Evolutionary conservation across 2,329 filamentous ascomycete genomes (phyloP).

Genomic region (Pseudogymnoascus sp.): DNA sequence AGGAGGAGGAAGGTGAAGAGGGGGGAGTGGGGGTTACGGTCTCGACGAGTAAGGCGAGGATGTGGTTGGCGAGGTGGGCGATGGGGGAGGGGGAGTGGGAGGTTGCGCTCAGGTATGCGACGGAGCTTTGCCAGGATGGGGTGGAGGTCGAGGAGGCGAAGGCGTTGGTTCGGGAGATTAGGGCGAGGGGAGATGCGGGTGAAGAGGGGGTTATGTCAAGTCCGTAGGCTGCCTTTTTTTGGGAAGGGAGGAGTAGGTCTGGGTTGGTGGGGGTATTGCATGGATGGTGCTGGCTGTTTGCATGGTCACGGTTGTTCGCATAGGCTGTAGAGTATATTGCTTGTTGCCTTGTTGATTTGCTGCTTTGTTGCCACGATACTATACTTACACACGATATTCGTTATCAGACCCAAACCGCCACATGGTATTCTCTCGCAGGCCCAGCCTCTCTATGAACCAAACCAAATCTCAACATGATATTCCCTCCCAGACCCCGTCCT

Average conservation of each 20-base stretch:
- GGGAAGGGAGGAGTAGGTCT: conserved; percentile 1
- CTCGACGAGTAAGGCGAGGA: conserved; percentile 81
- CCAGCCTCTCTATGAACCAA: not conserved
- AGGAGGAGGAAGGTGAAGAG: conserved; percentile 31
- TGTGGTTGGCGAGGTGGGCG: conserved; percentile 85
- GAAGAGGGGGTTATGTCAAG: not conserved
- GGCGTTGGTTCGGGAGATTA: conserved; percentile 77
- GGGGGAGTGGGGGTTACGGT: conserved; percentile 58
- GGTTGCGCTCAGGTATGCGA: conserved; percentile 71
- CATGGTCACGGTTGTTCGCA: not conserved
- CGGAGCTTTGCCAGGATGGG: conserved; percentile 89
- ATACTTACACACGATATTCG: not conserved
- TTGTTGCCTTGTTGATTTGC: not conserved
- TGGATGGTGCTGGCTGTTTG: not conserved
- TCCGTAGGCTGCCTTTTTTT: conserved; percentile 14
- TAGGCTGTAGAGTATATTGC: not conserved
- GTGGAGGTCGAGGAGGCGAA: conserved; percentile 97
- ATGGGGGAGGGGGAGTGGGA: conserved; percentile 68
- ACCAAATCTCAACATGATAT: not conserved
- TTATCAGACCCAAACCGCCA: not conserved
- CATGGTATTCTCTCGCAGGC: not conserved
- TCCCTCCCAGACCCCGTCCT: not conserved
- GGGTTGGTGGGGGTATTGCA: not conserved
- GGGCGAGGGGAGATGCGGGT: conserved; percentile 51
- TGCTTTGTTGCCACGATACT: not conserved